Evolutionary conservation across 352 stramenopile species (phyloP), one percentile per base, ranked within the genome.

Genomic region (Globisporangium ultimum): DNA sequence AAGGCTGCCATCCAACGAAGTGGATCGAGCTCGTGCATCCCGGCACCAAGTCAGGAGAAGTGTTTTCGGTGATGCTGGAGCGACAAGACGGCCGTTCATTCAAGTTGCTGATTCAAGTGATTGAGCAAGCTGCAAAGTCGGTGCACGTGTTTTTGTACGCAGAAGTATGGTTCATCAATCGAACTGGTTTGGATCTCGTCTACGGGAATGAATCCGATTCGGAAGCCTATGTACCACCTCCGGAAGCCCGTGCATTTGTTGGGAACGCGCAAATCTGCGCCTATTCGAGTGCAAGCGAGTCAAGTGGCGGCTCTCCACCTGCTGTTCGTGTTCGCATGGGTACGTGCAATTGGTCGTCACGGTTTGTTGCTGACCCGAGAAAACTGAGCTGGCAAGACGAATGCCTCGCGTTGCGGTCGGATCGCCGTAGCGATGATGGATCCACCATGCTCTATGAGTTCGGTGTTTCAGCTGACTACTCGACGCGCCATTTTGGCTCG

Each of bases 311-410:
- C 6, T 64, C 74, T 9, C 50, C 78, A 2, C 78, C 83, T 2
- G 66, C 73, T 11, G 56, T 94, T 57, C 76, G 85, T 22, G 66
- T 93, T 15, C 72, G 77, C 11, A 78, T 90, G 62, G 58, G 56
- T 18, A 68, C 71, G 0, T 84, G 74, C 58, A 76, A 74, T 18
- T 95, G 85, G 85, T 92, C 83, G 17, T 55, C 80, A 18, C 75
- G 80, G 3, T 91, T 95, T 57, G 72, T 78, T 51, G 78, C 84
- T 0, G 85, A 95, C 32, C 85, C 85, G 7, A 68, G 76, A 42
- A 64, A 71, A n/a, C 54, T 95, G 32, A 92, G 84, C 41, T 95
- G 85, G 85, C 85, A 95, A 55, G 84, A 95, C 53, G 85, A 95
- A 56, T 91, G 83, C 42, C 66, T 95, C 3, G 71, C 78, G 4